These are phyloP conservation scores for Xylariales sp. DNA, from an alignment of 2,329 filamentous ascomycete genomes.

Conservation along the genomic window DNA sequence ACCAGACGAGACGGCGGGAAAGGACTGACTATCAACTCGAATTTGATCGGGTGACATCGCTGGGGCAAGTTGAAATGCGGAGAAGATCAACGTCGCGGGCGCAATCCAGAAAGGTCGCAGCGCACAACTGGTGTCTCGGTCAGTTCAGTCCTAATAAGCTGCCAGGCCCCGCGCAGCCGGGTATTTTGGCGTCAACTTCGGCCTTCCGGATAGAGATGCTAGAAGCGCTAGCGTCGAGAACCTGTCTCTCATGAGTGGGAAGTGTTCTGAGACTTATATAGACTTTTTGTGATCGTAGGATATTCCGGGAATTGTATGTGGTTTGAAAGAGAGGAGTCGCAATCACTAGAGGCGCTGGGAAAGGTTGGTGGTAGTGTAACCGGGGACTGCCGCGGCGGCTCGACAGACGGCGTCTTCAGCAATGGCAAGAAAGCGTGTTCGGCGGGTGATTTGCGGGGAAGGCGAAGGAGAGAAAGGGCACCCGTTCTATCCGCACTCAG, in stretches of 20 bases:
- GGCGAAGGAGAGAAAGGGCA: neutral
- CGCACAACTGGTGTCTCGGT: slow-evolving; percentile 6
- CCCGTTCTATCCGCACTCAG: neutral
- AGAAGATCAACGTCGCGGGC: slow-evolving; percentile 10
- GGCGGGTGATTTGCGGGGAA: neutral
- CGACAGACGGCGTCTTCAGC: slow-evolving; percentile 1
- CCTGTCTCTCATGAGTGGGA: slow-evolving; percentile 20
- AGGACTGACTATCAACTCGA: slow-evolving; percentile 11
- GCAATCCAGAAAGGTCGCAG: slow-evolving; percentile 13
- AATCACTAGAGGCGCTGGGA: slow-evolving; percentile 2
- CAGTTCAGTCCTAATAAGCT: slow-evolving; percentile 6
- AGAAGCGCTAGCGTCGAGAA: slow-evolving; percentile 19
- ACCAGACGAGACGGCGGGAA: slow-evolving; percentile 18
- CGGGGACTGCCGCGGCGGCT: slow-evolving; percentile 7
- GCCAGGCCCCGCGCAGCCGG: slow-evolving; percentile 21
- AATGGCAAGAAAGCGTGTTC: neutral
- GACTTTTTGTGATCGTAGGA: neutral
- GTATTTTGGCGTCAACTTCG: slow-evolving; percentile 20
- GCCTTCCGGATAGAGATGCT: slow-evolving; percentile 22
- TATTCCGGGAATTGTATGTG: neutral
- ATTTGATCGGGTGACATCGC: slow-evolving; percentile 36
- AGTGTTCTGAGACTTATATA: slow-evolving; percentile 1
- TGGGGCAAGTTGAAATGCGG: slow-evolving; percentile 17
- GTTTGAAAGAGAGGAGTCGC: slow-evolving; percentile 2
- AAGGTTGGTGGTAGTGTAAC: slow-evolving; percentile 4